Evolutionary conservation across 495 filamentous ascomycete genomes (phyloP).

Genomic region (Neurospora sublineolata): DNA sequence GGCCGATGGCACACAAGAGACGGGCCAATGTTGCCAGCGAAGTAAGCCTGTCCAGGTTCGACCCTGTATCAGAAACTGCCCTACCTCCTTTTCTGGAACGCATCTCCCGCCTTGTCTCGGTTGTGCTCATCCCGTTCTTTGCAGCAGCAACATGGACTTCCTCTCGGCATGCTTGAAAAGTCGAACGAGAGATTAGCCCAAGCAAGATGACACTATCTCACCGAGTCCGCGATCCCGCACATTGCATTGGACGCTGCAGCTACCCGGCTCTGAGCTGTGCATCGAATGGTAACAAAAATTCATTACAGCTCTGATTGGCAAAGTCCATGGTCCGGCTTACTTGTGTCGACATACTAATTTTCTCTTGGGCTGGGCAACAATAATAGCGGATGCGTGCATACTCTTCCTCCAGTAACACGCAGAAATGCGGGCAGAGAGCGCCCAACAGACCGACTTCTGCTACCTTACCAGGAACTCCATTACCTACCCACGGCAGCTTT

Average conservation of each 20-base stretch:
- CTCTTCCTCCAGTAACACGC: neutral
- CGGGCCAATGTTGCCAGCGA: constrained; percentile 1
- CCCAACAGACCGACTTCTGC: neutral
- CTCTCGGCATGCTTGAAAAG: neutral
- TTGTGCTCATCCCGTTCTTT: constrained; percentile 7
- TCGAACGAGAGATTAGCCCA: neutral
- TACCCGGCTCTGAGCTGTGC: constrained; percentile 5
- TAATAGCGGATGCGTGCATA: constrained; percentile 5
- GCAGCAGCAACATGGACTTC: neutral
- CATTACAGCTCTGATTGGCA: constrained; percentile 5
- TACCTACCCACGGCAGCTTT: constrained; percentile 1
- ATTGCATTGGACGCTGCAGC: constrained; percentile 5
- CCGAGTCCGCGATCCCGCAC: constrained; percentile 7
- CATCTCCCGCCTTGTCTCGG: constrained; percentile 5
- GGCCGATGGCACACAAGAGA: neutral
- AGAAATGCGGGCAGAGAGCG: neutral
- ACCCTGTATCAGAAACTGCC: constrained; percentile 2
- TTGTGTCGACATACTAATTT: constrained; percentile 1
- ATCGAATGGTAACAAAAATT: neutral
- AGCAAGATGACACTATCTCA: constrained; percentile 1
- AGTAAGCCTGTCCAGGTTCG: constrained; percentile 3
- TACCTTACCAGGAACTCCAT: neutral
- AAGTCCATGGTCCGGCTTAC: constrained; percentile 1
- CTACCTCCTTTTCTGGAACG: neutral
- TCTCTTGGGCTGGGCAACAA: constrained; percentile 1